These are phyloP conservation scores for Penicillium longicatenatum DNA, from an alignment of 495 filamentous ascomycete species.

Conservation along the genomic window DNA sequence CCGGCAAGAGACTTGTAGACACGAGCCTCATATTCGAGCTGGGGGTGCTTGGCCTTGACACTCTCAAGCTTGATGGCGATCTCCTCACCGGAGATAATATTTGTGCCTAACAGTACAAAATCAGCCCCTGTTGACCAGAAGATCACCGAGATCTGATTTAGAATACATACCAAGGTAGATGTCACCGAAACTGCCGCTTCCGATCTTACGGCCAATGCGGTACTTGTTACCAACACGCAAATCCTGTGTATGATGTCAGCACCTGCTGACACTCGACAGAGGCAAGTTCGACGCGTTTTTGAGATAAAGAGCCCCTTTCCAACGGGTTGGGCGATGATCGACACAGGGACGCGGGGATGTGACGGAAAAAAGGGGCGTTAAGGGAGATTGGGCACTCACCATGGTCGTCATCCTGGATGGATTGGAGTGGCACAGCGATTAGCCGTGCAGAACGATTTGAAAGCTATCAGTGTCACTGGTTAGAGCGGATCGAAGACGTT, in stretches of 20 bases:
- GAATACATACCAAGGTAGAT: slow-evolving; percentile 84
- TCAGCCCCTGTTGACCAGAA: slow-evolving; percentile 7
- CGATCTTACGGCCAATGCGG: slow-evolving; percentile 99
- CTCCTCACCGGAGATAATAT: slow-evolving; percentile 99
- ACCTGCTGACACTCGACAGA: background rate
- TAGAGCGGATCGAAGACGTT: background rate
- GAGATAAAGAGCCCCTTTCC: background rate
- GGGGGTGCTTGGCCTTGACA: slow-evolving; percentile 99
- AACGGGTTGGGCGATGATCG: background rate
- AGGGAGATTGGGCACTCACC: slow-evolving; percentile 31
- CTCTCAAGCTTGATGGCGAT: slow-evolving; percentile 99
- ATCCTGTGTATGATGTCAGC: slow-evolving; percentile 63
- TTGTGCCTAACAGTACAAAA: slow-evolving; percentile 65
- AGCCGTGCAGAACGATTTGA: slow-evolving; percentile 30
- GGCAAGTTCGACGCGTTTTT: background rate
- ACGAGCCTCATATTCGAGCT: slow-evolving; percentile 98
- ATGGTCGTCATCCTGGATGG: slow-evolving; percentile 52
- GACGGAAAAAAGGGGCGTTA: slow-evolving; percentile 1
- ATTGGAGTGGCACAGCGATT: slow-evolving; percentile 39
- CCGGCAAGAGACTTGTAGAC: slow-evolving; percentile 99
- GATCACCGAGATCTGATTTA: background rate
- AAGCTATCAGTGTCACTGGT: slow-evolving; percentile 4
- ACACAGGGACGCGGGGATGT: background rate
- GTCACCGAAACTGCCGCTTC: slow-evolving; percentile 97
- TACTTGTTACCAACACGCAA: slow-evolving; percentile 99